These are phyloP conservation scores for Pistacia atlantica DNA, from an alignment of 345 rosid genomes.

Conservation along the genomic window DNA sequence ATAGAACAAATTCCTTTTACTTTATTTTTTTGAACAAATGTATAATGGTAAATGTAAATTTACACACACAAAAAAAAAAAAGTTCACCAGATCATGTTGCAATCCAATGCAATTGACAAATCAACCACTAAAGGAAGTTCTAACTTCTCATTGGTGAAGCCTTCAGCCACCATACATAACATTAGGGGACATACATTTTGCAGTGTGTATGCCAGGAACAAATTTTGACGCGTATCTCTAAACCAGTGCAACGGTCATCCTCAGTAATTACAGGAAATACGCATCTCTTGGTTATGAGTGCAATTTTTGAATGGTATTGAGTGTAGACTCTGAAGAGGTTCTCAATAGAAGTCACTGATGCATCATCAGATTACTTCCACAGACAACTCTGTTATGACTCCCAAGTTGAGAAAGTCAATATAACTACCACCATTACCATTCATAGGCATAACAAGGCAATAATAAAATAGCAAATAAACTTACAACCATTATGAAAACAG, in stretches of 20 bases:
- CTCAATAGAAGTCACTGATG: background rate
- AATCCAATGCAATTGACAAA: background rate
- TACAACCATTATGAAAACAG: background rate
- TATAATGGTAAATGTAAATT: background rate
- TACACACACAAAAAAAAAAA: too few relatives aligned
- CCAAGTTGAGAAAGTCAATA: slow-evolving; percentile 1
- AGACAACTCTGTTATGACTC: background rate
- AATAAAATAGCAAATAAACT: background rate
- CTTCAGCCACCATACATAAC: too few relatives aligned
- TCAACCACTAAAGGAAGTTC: background rate
- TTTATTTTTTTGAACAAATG: too few relatives aligned
- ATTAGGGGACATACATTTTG: too few relatives aligned
- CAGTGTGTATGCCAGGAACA: too few relatives aligned
- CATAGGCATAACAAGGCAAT: background rate
- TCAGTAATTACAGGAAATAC: background rate
- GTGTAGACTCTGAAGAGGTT: background rate
- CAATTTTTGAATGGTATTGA: background rate
- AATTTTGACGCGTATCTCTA: background rate
- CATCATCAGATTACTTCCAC: background rate
- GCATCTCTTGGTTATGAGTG: background rate
- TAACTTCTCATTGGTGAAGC: background rate
- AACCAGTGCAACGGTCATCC: background rate
- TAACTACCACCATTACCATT: background rate
- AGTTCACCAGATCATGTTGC: too few relatives aligned
- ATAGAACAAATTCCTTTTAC: too few relatives aligned